Evolutionary conservation across 352 stramenopile genomes (phyloP).

Genomic region (Globisporangium emineosum): DNA sequence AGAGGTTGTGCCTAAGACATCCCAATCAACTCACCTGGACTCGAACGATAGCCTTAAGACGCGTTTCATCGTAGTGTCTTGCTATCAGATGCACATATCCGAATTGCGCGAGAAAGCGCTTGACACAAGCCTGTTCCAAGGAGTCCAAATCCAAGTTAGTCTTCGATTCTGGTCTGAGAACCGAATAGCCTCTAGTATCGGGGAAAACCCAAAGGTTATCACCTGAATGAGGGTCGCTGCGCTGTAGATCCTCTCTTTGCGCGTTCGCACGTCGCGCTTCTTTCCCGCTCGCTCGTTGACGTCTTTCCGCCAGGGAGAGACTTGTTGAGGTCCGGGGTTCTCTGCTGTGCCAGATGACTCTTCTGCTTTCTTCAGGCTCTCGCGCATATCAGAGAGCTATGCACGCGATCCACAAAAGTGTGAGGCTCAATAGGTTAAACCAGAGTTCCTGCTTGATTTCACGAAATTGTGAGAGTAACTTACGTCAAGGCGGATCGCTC

Average conservation of each 20-base stretch:
- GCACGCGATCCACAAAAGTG: background rate
- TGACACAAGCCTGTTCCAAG: conserved; percentile 30
- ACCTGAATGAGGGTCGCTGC: conserved; percentile 52
- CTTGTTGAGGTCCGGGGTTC: background rate
- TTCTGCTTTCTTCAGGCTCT: conserved; percentile 23
- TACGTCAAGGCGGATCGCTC: conserved; percentile 39
- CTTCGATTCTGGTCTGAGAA: background rate
- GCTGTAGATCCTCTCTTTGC: conserved; percentile 34
- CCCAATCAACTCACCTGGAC: conserved; percentile 51
- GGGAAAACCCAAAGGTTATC: background rate
- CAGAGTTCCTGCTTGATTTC: too few species aligned
- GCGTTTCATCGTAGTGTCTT: conserved; percentile 42
- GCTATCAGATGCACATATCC: conserved; percentile 35
- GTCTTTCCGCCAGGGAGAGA: conserved; percentile 42
- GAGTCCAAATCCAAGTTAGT: background rate
- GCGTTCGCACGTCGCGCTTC: conserved; percentile 39
- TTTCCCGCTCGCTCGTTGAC: conserved; percentile 37
- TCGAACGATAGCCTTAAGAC: conserved; percentile 33
- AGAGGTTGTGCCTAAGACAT: background rate
- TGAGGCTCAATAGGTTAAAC: background rate
- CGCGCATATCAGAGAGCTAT: conserved; percentile 54
- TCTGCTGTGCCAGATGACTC: background rate
- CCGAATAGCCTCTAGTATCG: background rate
- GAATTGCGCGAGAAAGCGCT: conserved; percentile 49
- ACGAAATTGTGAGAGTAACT: background rate